phyloP scores from a whole-genome alignment of 768 basidiomycete species.

The Tricholoma sp. region DNA sequence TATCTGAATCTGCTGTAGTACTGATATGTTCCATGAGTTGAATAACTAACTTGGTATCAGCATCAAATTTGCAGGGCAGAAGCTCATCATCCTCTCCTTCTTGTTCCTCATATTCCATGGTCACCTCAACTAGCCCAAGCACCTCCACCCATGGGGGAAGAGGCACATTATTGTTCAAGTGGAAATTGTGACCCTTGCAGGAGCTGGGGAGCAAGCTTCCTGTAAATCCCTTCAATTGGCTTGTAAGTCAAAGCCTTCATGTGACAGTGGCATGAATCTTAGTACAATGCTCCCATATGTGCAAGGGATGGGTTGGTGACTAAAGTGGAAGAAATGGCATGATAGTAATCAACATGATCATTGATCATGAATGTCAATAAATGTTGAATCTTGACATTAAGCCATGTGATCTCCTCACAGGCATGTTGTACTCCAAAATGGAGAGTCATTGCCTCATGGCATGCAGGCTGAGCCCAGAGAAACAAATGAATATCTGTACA shows the following conservation, averaged over 20 bases:
- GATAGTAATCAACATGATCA: background rate
- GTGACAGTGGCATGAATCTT: background rate
- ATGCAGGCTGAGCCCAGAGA: constrained; percentile 1
- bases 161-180: background rate
- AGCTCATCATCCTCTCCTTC: no score
- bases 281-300: background rate
- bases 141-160: no score
- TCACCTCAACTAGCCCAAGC: no score
- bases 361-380: background rate
- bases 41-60: no score
- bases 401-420: no score
- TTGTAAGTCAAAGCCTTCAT: background rate
- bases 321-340: background rate
- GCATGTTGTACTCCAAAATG: background rate
- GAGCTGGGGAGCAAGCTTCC: background rate
- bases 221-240: background rate
- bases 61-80: no score
- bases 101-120: no score
- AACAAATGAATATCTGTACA: no score
- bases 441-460: background rate
- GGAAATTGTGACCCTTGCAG: background rate
- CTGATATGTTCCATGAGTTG: no score
- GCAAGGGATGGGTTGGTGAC: background rate
- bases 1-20: no score
- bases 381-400: no score